phyloP scores from a whole-genome alignment of 2,329 filamentous ascomycete genomes.

The Talaromyces atroroseus region DNA sequence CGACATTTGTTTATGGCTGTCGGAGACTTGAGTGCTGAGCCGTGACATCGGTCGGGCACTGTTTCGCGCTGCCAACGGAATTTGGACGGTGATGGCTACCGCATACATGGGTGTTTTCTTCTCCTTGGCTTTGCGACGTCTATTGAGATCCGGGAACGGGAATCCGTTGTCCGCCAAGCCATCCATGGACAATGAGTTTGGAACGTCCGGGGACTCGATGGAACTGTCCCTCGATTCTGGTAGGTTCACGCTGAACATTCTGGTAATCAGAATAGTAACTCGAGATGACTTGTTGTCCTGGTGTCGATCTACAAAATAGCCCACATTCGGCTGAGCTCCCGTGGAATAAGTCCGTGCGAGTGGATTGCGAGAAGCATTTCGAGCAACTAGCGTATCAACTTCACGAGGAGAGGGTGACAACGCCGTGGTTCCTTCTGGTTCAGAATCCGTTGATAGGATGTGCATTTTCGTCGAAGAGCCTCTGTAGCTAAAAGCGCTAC shows the following conservation, averaged over 20 bases:
- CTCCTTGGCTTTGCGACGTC: conserved; percentile 45
- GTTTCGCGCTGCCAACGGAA: conserved; percentile 40
- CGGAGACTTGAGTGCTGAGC: conserved; percentile 28
- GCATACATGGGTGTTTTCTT: conserved; percentile 56
- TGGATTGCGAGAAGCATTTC: conserved; percentile 23
- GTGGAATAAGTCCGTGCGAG: conserved; percentile 36
- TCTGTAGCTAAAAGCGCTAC: conserved; percentile 52
- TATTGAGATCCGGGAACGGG: conserved; percentile 34
- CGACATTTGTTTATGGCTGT: conserved; percentile 29
- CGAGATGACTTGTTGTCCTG: conserved; percentile 38
- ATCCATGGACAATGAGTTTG: conserved; percentile 27
- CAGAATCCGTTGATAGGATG: conserved; percentile 44
- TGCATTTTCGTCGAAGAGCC: conserved; percentile 59
- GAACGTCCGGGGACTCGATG: conserved; percentile 27
- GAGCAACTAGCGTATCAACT: conserved; percentile 15
- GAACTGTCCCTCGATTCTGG: conserved; percentile 40
- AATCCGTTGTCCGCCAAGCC: conserved; percentile 31
- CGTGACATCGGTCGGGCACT: conserved; percentile 31
- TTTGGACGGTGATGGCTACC: conserved; percentile 52
- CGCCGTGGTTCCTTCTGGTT: conserved; percentile 21
- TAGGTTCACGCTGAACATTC: conserved; percentile 54
- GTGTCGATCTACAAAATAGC: conserved; percentile 18
- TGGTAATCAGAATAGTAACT: conserved; percentile 52
- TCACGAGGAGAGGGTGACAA: conserved; percentile 22
- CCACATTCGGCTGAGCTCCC: conserved; percentile 22